These are phyloP conservation scores for Diplodia sapinea DNA, from an alignment of 2,329 filamentous ascomycete genomes.

Conservation along the genomic window DNA sequence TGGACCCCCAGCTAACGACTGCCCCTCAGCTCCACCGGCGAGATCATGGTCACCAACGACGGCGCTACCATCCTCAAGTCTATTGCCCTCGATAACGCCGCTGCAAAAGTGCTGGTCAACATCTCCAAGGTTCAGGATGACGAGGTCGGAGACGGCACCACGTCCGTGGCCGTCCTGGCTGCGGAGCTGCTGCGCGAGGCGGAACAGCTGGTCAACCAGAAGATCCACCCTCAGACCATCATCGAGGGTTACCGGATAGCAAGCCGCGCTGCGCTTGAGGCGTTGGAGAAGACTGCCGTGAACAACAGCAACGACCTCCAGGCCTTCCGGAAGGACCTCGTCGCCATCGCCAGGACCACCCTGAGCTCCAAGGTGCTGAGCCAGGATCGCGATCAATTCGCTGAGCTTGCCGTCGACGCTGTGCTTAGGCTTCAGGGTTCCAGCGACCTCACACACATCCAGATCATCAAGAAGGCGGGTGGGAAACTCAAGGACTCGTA, in stretches of 20 bases:
- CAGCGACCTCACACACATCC: slow-evolving; percentile 94
- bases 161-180: slow-evolving; percentile 93
- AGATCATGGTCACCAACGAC: slow-evolving; percentile 99
- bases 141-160: slow-evolving; percentile 97
- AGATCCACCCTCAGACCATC: slow-evolving; percentile 99
- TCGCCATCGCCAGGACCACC: slow-evolving; percentile 91
- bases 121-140: slow-evolving; percentile 99
- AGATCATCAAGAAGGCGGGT: slow-evolving; percentile 99
- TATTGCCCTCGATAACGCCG: slow-evolving; percentile 97
- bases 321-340: slow-evolving; percentile 86
- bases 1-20: slow-evolving; percentile 37
- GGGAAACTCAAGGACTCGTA: slow-evolving; percentile 98
- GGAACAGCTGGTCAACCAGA: slow-evolving; percentile 95
- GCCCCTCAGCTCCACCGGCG: slow-evolving; percentile 77
- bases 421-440: slow-evolving; percentile 88
- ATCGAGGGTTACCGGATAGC: slow-evolving; percentile 99
- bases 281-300: slow-evolving; percentile 81
- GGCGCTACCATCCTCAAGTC: slow-evolving; percentile 98
- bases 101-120: slow-evolving; percentile 97
- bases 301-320: slow-evolving; percentile 85
- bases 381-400: slow-evolving; percentile 92
- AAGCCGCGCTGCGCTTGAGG: slow-evolving; percentile 82
- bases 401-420: slow-evolving; percentile 86
- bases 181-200: slow-evolving; percentile 95
- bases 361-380: slow-evolving; percentile 96